Conservation (phyloP, 2,329 filamentous ascomycete species). For the Exophiala viscosa region DNA sequence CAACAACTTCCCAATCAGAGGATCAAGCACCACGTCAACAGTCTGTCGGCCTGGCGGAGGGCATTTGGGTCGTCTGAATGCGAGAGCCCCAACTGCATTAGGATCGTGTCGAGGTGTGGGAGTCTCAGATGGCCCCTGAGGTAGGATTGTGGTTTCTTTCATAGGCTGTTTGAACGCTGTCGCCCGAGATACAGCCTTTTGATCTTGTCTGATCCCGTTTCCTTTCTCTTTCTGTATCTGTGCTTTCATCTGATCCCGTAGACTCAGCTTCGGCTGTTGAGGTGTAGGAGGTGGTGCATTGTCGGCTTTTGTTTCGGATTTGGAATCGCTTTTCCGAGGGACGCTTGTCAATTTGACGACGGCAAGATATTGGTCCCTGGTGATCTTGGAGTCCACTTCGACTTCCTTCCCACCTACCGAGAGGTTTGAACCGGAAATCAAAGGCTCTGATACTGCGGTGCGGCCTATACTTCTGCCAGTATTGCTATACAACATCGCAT, state of each 20-base stretch:
- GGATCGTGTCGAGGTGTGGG: conserved; percentile 66
- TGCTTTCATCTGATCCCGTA: conserved; percentile 29
- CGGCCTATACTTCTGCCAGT: conserved; percentile 62
- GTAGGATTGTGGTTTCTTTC: conserved; percentile 50
- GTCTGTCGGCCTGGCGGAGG: conserved; percentile 60
- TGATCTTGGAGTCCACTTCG: conserved; percentile 61
- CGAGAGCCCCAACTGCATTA: conserved; percentile 54
- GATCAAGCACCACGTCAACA: conserved; percentile 71
- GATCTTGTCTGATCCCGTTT: conserved; percentile 35
- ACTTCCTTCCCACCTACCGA: conserved; percentile 65
- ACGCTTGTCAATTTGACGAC: conserved; percentile 3
- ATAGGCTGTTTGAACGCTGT: conserved; percentile 61
- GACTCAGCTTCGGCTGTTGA: conserved; percentile 30
- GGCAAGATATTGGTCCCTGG: conserved; percentile 14
- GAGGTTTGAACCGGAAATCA: conserved; percentile 59
- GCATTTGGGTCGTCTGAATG: conserved; percentile 61
- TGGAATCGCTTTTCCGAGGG: conserved; percentile 7
- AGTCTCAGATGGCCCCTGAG: conserved; percentile 42
- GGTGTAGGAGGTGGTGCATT: conserved; percentile 16
- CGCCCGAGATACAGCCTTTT: conserved; percentile 29
- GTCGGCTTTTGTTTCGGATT: conserved; percentile 25
- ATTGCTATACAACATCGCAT: conserved; percentile 60
- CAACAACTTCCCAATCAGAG: conserved; percentile 59
- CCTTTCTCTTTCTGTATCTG: conserved; percentile 31
- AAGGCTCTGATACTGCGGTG: conserved; percentile 51